phyloP scores from a whole-genome alignment of 805 yeast genomes.

The Cyberlindnera mississippiensis region DNA sequence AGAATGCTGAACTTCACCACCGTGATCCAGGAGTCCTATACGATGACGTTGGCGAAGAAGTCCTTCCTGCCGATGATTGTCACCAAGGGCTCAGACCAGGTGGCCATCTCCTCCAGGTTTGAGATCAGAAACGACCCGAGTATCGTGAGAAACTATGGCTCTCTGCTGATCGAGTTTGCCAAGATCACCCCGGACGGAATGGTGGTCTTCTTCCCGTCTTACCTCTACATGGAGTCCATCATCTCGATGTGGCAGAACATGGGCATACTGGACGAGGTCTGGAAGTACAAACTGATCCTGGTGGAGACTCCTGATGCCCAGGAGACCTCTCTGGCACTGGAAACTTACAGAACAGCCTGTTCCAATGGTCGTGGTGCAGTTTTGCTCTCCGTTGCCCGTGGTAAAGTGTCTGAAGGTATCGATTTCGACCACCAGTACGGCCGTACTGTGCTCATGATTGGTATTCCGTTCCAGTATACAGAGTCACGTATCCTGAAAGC shows the following conservation, averaged over 20 bases:
- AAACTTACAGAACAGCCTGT: slow-evolving; percentile 94
- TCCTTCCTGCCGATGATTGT: slow-evolving; percentile 94
- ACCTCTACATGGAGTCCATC: slow-evolving; percentile 95
- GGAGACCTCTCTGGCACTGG: slow-evolving; percentile 92
- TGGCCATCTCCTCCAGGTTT: slow-evolving; percentile 91
- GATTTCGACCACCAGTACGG: slow-evolving; percentile 99
- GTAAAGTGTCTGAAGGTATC: slow-evolving; percentile 97
- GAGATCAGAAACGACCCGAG: slow-evolving; percentile 97
- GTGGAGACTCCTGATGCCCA: slow-evolving; percentile 99
- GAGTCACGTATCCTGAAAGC: slow-evolving; percentile 96
- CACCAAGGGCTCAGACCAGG: slow-evolving; percentile 97
- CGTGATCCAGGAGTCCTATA: slow-evolving; percentile 88
- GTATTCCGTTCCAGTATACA: slow-evolving; percentile 98
- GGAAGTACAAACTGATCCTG: slow-evolving; percentile 92
- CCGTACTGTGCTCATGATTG: slow-evolving; percentile 95
- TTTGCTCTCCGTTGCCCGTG: slow-evolving; percentile 94
- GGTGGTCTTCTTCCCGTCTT: slow-evolving; percentile 97
- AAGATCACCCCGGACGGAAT: slow-evolving; percentile 97
- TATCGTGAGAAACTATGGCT: slow-evolving; percentile 95
- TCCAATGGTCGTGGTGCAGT: slow-evolving; percentile 98
- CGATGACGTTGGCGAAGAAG: slow-evolving; percentile 91
- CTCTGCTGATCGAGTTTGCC: slow-evolving; percentile 84
- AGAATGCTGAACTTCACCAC: slow-evolving; percentile 93
- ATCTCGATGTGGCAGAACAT: slow-evolving; percentile 98
- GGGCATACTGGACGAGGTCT: slow-evolving; percentile 97